Conservation (phyloP, 108 stramenopile genomes). For the Cyclotella atomus region DNA sequence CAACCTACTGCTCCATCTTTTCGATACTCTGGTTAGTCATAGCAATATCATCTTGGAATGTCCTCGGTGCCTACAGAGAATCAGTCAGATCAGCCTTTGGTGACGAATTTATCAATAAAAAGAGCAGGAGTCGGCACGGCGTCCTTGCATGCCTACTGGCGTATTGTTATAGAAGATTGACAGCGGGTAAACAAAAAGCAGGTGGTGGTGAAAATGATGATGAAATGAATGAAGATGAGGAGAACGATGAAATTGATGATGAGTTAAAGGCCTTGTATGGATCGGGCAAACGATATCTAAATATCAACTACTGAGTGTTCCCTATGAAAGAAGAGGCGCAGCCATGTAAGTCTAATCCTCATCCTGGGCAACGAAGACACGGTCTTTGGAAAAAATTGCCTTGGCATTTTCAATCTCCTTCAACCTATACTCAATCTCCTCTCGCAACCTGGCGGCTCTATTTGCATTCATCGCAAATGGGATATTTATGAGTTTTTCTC, state of each 20-base stretch:
- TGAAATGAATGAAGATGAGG: slow-evolving; percentile 15
- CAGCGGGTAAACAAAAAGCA: background rate
- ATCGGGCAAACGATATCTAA: slow-evolving; percentile 5
- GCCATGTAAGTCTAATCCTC: background rate
- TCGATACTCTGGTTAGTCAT: slow-evolving; percentile 34
- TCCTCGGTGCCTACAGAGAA: slow-evolving; percentile 36
- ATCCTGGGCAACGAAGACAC: slow-evolving; percentile 42
- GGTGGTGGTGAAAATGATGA: background rate
- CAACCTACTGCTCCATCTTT: slow-evolving; percentile 48
- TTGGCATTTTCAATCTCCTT: slow-evolving; percentile 55
- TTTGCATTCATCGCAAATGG: slow-evolving; percentile 48
- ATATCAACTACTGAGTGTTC: slow-evolving; percentile 14
- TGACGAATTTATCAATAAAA: slow-evolving; percentile 21
- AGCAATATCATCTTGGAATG: slow-evolving; percentile 28
- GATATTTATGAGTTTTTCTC: slow-evolving; percentile 40
- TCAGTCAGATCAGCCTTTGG: slow-evolving; percentile 19
- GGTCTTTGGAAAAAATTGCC: slow-evolving; percentile 39
- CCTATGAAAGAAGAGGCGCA: background rate
- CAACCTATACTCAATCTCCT: slow-evolving; percentile 40
- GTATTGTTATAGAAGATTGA: slow-evolving; percentile 6
- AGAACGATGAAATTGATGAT: slow-evolving; percentile 41
- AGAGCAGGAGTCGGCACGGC: background rate
- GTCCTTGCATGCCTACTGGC: background rate
- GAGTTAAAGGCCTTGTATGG: slow-evolving; percentile 37
- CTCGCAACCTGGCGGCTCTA: slow-evolving; percentile 33